Percentiles rank a stretch among this genome's conserved stretches.
Conservation (phyloP, 352 stramenopile genomes). For the Globisporangium cylindrosporum region DNA sequence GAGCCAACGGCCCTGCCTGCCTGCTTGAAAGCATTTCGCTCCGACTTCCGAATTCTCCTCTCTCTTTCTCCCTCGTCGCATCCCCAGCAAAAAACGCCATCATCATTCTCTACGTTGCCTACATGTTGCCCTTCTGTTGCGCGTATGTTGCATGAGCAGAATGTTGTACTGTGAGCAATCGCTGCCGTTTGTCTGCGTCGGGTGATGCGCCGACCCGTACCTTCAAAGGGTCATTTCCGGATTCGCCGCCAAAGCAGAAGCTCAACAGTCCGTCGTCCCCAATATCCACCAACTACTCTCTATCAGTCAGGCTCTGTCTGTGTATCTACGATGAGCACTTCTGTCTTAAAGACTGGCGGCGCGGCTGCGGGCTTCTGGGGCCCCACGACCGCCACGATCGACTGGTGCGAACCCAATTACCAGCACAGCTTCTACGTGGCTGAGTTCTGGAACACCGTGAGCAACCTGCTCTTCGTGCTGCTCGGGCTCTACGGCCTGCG, state of each 20-base stretch:
- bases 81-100: background rate
- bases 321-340: conserved; percentile 9
- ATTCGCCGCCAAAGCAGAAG: background rate
- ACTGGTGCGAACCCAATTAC: conserved; percentile 89
- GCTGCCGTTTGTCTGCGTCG: too few species aligned
- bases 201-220: background rate
- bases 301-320: background rate
- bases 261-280: background rate
- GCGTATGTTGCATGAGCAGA: background rate
- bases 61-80: background rate
- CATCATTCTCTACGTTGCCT: background rate
- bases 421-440: conserved; percentile 73
- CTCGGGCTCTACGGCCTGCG: conserved; percentile 71
- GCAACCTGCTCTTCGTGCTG: conserved; percentile 76
- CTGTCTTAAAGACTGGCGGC: conserved; percentile 9
- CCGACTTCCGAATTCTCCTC: background rate
- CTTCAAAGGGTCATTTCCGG: background rate
- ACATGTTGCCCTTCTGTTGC: background rate
- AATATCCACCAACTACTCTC: background rate
- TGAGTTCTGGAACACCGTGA: conserved; percentile 89
- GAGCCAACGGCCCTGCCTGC: background rate
- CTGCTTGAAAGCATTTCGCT: background rate
- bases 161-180: background rate
- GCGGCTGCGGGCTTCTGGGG: conserved; percentile 49
- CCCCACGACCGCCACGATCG: conserved; percentile 66